These are phyloP conservation scores for Chrysanthemum makinoi DNA, from an alignment of 129 eudicot genomes.

Conservation along the genomic window DNA sequence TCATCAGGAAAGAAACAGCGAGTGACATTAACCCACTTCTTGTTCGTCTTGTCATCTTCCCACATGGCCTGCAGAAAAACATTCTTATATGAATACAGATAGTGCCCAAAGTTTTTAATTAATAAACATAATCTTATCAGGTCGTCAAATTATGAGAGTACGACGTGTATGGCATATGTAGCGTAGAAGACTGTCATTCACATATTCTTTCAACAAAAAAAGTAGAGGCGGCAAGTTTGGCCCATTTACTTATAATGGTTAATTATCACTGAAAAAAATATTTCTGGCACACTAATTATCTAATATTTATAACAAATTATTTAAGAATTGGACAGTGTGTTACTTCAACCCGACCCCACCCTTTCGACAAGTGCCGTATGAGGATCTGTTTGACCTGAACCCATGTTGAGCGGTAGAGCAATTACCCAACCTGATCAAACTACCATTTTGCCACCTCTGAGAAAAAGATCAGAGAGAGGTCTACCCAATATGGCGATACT, in stretches of 20 bases:
- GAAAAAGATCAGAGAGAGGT: not conserved
- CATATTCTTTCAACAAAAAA: not conserved
- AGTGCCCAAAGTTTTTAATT: not conserved
- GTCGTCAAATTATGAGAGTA: slow-evolving; percentile 1
- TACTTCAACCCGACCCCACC: too few species aligned
- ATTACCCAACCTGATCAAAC: too few species aligned
- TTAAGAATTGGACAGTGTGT: too few species aligned
- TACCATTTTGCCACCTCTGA: too few species aligned
- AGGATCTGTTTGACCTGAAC: too few species aligned
- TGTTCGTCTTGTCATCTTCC: slow-evolving; percentile 70
- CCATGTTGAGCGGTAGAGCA: too few species aligned
- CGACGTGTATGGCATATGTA: slow-evolving; percentile 8
- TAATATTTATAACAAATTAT: too few species aligned
- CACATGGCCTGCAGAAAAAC: slow-evolving; percentile 77
- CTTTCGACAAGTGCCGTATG: too few species aligned
- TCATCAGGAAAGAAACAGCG: slow-evolving; percentile 85
- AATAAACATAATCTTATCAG: not conserved
- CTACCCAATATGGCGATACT: not conserved
- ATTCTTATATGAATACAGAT: slow-evolving; percentile 21
- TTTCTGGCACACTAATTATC: too few species aligned
- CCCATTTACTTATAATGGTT: not conserved
- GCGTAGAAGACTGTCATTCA: not conserved
- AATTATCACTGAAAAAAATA: too few species aligned
- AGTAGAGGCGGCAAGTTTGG: too few species aligned
- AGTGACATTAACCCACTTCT: slow-evolving; percentile 66